Evolutionary conservation across 108 stramenopile genomes (phyloP), one percentile per base, ranked within the genome.

Genomic region (Skeletonema costatum): DNA sequence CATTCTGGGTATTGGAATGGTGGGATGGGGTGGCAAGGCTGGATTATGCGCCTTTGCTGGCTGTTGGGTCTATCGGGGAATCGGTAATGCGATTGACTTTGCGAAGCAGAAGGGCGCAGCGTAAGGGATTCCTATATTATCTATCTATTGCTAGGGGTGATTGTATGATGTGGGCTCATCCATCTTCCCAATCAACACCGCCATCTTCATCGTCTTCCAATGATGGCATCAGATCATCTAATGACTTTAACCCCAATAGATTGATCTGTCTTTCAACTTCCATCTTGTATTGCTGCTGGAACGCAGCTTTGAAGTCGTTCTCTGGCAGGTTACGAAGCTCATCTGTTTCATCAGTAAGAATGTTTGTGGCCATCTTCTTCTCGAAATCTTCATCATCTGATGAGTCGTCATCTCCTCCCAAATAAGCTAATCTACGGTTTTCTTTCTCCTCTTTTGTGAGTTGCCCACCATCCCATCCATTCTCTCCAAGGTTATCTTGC

Each of bases 281-380:
- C 36, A 83, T 75, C 68, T 90, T 90, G 74, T 96, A 96, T 11
- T 87, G 86, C 14, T 90, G 78, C 74, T 89, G 89, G 73, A 96
- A 96, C 3, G 88, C 81, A 13, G 83, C 78, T 64, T 74, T 81
- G 14, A 92, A 81, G 32, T 85, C 82, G 38, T 91, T 87, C 63
- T 96, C 95, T 10, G 86, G 75, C 74, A 88, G 76, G 67, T 78
- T 66, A 32, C 79, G 68, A 5, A 80, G 77, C 53, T 84, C 77
- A 38, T 85, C 84, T 11, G 85, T 86, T 56, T 92, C 90, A 69
- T 88, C 87, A 13, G 75, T 60, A 29, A 89, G 72, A 64, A 71
- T 39, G 4, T 25, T 46, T 16, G 44, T 46, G n/a, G 25, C 60
- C 74, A 68, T 44, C 32, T 2, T 50, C 68, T 21, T 33, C 2